These are phyloP conservation scores for Metschnikowia cerradonensis DNA, from an alignment of 805 yeast genomes.

Conservation along the genomic window DNA sequence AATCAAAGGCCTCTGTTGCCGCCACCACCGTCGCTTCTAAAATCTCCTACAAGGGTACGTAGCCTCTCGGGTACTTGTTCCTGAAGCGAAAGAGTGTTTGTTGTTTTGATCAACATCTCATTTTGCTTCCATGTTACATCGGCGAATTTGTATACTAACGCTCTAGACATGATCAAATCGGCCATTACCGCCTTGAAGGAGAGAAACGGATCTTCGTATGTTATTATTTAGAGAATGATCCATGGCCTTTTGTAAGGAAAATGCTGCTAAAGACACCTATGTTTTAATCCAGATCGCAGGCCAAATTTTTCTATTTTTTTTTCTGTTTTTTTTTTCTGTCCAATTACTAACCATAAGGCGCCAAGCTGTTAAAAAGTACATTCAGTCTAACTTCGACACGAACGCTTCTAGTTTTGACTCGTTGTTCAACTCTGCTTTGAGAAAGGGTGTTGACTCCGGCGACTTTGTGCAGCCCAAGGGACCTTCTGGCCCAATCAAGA, in stretches of 20 bases:
- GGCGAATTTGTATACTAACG: conserved; percentile 13
- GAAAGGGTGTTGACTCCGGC: conserved; percentile 76
- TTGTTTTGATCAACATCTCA: background rate
- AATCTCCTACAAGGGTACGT: conserved; percentile 17
- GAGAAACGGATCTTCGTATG: conserved; percentile 73
- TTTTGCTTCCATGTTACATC: background rate
- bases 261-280: background rate
- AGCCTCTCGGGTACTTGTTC: background rate
- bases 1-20: conserved; percentile 7
- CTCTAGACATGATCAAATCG: conserved; percentile 56
- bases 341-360: conserved; percentile 47
- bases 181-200: conserved; percentile 71
- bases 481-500: conserved; percentile 79
- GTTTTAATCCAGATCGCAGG: background rate
- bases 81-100: background rate
- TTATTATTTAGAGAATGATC: conserved; percentile 12
- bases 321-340: background rate
- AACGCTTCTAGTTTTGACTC: conserved; percentile 66
- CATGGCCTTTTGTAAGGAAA: background rate
- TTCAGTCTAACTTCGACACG: conserved; percentile 58
- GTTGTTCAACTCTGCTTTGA: conserved; percentile 71
- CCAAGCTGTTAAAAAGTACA: conserved; percentile 82
- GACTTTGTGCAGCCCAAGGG: conserved; percentile 84
- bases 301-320: background rate
- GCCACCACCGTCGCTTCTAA: conserved; percentile 11